Evolutionary conservation across 495 filamentous ascomycete genomes (phyloP).

Genomic region (Cudoniella acicularis): DNA sequence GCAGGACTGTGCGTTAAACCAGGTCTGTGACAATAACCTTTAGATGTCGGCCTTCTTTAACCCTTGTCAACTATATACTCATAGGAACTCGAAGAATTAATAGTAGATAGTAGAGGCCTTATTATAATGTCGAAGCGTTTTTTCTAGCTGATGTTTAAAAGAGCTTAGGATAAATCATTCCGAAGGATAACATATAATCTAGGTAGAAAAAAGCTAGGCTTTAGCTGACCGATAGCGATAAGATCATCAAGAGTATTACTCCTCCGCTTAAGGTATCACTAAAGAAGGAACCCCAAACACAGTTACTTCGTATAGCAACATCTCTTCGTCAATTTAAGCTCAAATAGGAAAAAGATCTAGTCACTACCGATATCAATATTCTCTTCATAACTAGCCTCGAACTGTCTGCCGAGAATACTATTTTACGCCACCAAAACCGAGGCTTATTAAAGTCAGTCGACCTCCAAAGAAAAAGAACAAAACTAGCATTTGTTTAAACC

Average conservation of each 20-base stretch:
- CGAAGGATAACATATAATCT: background rate
- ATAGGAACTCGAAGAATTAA: background rate
- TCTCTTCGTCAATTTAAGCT: background rate
- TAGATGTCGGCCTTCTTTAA: constrained; percentile 15
- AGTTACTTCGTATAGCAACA: no score
- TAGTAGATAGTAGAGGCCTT: background rate
- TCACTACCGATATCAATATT: background rate
- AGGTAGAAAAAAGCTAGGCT: background rate
- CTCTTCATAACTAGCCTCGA: background rate
- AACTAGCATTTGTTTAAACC: background rate
- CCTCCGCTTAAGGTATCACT: background rate
- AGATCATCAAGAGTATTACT: background rate
- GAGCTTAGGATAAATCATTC: background rate
- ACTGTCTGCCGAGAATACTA: background rate
- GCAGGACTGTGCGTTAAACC: no score
- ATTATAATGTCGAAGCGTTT: background rate
- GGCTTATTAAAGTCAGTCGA: background rate
- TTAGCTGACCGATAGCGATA: background rate
- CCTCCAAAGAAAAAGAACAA: constrained; percentile 5
- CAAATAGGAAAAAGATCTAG: background rate
- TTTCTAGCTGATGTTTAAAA: constrained; percentile 1
- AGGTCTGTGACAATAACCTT: no score
- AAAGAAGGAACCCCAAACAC: no score
- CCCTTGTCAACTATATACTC: constrained; percentile 5
- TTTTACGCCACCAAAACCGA: background rate